Base-by-base conservation (phyloP, 2,329 filamentous ascomycete species). In the Mycosphaerella sp. region DNA sequence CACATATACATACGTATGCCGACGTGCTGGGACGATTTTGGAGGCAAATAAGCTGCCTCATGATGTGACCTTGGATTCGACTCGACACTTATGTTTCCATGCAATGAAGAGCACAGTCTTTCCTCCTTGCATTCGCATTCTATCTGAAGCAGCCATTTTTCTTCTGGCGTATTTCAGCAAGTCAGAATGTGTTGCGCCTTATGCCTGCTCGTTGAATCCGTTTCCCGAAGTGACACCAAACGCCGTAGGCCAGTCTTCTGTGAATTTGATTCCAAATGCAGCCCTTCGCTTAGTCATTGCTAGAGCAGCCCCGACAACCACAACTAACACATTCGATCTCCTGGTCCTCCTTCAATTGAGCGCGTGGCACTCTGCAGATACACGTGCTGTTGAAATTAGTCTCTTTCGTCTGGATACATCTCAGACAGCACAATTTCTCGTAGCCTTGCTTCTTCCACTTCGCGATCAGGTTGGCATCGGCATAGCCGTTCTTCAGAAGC, bases 371-470 rank as follows among this genome's bases (percentile, higher is more conserved):
- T 45, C 93, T 87, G 70, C 93, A 98, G 65, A 98, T 93, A 69
- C 93, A 98, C 0, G 91, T 98, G 58, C 88, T 87, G 70, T 91
- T 93, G 75, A 97, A 98, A 71, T 98, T 98, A 27, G 93, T 98
- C 76, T 98, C 93, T 71, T 97, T 97, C n/a, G 93, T 96, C 72
- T 98, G 93, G 50, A 98, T 91, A 71, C 93, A 98, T 56, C 90
- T 82, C 49, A 96, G 76, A 70, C 93, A 98, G 72, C 93, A 98
- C 39, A 98, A 74, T 83, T 97, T 96, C 72, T 98, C 93, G 66
- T 98, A 98, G 13, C 93, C 93, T 65, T 94, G 87, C 75, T 98
- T 98, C 81, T 98, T 98, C 93, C 93, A 98, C 75, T 98, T 98
- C 12, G 93, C 93, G 66, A 98, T 97, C 66, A 98, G 75, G 75